These are phyloP conservation scores for Huntiella bhutanensis DNA, from an alignment of 2,329 filamentous ascomycete genomes.

Conservation along the genomic window DNA sequence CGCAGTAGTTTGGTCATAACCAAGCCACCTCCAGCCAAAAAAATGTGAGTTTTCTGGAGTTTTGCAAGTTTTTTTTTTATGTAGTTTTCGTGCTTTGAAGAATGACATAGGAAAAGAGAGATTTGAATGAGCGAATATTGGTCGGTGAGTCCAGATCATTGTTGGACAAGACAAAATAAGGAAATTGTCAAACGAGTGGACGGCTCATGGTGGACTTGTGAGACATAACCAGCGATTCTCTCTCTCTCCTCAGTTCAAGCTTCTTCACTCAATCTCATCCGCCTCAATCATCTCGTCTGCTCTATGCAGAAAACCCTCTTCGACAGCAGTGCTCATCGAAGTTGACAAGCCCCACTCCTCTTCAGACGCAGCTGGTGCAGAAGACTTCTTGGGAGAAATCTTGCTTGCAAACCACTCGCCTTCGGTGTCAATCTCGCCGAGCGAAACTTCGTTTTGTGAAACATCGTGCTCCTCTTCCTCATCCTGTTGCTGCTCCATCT, in stretches of 20 bases:
- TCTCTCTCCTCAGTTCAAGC: background rate
- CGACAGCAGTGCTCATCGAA: background rate
- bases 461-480: constrained; percentile 11
- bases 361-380: constrained; percentile 40
- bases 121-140: constrained; percentile 19
- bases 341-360: constrained; percentile 12
- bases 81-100: constrained; percentile 7
- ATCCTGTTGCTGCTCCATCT: constrained; percentile 14
- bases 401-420: constrained; percentile 86
- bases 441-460: constrained; percentile 53
- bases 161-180: background rate
- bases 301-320: constrained; percentile 1
- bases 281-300: no score
- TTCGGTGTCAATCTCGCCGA: constrained; percentile 90
- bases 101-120: constrained; percentile 14
- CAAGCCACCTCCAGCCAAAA: constrained; percentile 4
- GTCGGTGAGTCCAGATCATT: constrained; percentile 4
- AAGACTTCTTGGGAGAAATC: constrained; percentile 9
- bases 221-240: no score
- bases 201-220: background rate
- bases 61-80: constrained; percentile 6
- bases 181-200: constrained; percentile 5
- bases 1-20: background rate
- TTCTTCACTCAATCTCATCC: background rate
- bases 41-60: background rate